phyloP scores from a whole-genome alignment of 495 filamentous ascomycete genomes.

The Neohortaea acidophila region DNA sequence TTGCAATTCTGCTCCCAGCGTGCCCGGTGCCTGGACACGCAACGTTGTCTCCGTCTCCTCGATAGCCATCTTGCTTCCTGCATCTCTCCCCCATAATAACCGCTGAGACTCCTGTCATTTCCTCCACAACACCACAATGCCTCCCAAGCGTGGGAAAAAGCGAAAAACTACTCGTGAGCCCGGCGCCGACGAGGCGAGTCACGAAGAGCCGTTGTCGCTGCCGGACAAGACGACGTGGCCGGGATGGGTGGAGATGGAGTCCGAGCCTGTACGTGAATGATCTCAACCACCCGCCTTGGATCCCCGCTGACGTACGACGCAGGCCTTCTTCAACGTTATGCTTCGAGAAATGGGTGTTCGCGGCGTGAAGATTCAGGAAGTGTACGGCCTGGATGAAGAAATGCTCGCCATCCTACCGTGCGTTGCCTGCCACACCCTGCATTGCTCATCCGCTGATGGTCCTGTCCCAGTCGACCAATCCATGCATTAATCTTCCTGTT shows the following conservation, averaged over 20 bases:
- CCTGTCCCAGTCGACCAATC: constrained; percentile 32
- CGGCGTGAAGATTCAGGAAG: constrained; percentile 60
- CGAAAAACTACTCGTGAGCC: background rate
- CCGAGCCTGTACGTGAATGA: constrained; percentile 65
- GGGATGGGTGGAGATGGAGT: constrained; percentile 82
- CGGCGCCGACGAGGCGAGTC: background rate
- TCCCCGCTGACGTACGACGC: background rate
- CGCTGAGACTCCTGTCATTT: no score
- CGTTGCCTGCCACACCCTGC: constrained; percentile 21
- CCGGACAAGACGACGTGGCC: constrained; percentile 34
- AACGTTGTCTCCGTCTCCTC: no score
- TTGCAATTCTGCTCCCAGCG: no score
- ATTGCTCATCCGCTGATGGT: no score
- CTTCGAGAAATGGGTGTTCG: constrained; percentile 60
- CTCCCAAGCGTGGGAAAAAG: constrained; percentile 11
- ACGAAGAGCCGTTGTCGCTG: background rate
- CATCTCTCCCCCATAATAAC: no score
- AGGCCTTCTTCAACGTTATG: constrained; percentile 77
- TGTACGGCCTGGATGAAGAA: constrained; percentile 58
- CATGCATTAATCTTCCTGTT: constrained; percentile 48
- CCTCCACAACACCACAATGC: constrained; percentile 7
- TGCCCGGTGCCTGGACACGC: no score
- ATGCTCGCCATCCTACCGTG: constrained; percentile 48
- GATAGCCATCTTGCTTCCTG: no score
- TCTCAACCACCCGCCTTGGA: background rate